Evolutionary conservation across 1,284 basidiomycete genomes (phyloP), one percentile per base, ranked within the genome.

Genomic region (Marasmius tenuissimus): DNA sequence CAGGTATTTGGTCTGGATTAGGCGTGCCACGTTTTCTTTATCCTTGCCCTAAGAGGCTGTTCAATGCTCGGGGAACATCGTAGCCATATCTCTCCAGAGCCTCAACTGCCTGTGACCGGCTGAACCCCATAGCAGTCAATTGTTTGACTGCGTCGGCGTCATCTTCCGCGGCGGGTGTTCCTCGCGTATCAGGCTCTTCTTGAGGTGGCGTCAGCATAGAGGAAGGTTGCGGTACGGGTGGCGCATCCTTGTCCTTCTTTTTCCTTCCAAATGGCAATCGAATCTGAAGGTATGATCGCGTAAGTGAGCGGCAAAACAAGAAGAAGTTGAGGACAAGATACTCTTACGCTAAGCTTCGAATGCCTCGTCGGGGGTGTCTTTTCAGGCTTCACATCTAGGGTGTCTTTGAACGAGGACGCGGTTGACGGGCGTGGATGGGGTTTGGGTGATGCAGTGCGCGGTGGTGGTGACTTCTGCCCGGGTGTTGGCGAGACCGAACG

Each of bases 91-190:
- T 82, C 73, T 95, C 93, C 14, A 95, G 79, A 18, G 93, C 91
- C 33, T 79, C 79, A 7, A 95, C 82, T 0, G 91, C 90, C 71
- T 93, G 87, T n/a, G 79, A 74, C 54, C 93, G 85, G 67, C 83
- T 88, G 78, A 95, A 95, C 42, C 93, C 93, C 92, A 95, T 94
- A 35, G 81, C 83, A 54, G 84, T 85, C 50, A 95, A 77, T 67
- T 89, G 87, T 71, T 91, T 93, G 38, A 95, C 90, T 0, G 86
- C 77, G 65, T 89, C 87, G 5, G 89, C 86, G 65, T 94, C 93
- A 64, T 92, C 91, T 35, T 88, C 88, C 10, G 81, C 79, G 1
- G 82, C 82, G 0, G 89, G 85, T 4, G 87, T 83, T 7, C 67
- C 68, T 14, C 68, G 71, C 49, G 76, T 71, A 33, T 66, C 64